Base-by-base conservation (phyloP, 106 monocot genomes). In the Vanilla planifolia region DNA sequence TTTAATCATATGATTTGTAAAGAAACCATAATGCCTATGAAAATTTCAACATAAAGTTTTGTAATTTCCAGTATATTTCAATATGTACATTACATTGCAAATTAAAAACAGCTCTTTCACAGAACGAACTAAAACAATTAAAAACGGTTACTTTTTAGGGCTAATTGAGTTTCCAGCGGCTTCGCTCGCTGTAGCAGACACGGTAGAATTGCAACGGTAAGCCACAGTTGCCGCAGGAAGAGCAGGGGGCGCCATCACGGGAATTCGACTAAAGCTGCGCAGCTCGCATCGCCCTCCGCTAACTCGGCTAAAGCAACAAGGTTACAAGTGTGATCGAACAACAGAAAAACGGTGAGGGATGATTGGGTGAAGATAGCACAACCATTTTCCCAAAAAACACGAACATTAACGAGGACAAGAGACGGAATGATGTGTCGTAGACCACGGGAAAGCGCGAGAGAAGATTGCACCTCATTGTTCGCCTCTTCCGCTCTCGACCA, bases 81-180 rank as follows among this genome's bases (percentile, higher is more conserved):
- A 43, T 19, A 21, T n/a, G n/a, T n/a, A n/a, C n/a, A n/a, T 43
- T 17, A n/a, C 0, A 62, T 23, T 4, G 2, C 15, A 43, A 51
- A 5, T 48, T 52, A 45, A 16, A 3, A 50, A 45, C 2, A 45
- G 4, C 11, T 8, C 1, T 8, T 25, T 5, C 15, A 57, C 75
- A n/a, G n/a, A n/a, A n/a, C n/a, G n/a, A n/a, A n/a, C n/a, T n/a
- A n/a, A n/a, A n/a, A n/a, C n/a, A n/a, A n/a, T n/a, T n/a, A n/a
- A n/a, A n/a, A n/a, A n/a, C n/a, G n/a, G n/a, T 72, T 57, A 90
- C 89, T 67, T 81, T 21, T 52, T 73, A 36, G 73, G n/a, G 17
- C 8, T 61, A 2, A 63, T 22, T 4, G 69, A 23, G 6, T 11
- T 21, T 55, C 69, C 76, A 2, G 73, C 61, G 10, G n/a, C 59